Evolutionary conservation across 345 rosid species (phyloP), one percentile per base, ranked within the genome.

Genomic region (Ricinus communis): DNA sequence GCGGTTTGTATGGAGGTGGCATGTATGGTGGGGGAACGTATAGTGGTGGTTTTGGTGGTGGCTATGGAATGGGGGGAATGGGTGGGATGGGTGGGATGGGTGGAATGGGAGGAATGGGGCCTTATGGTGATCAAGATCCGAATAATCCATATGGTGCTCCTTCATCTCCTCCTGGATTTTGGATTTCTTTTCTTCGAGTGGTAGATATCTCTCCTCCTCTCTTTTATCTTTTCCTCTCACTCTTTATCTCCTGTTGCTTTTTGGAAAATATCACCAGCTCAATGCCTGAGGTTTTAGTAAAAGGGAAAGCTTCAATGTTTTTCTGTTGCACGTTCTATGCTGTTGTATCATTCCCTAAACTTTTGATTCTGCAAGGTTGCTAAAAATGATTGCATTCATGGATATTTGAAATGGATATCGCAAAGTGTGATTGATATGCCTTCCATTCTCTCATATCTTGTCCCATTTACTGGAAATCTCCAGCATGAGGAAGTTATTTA

Each of bases 121-220:
- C 91, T 41, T 86, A 86, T 71, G 98, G 96, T 68, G 91, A 78
- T 76, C 98, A 90, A 83, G 97, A 90, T 85, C 96, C 92, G 3
- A 94, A 91, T 69, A 86, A 92, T 82, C 98, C 98, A 60, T 84
- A 63, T 76, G 94, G 90, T 54, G 83, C 77, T 73, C 97, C 98
- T 33, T 72, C 97, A 40, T 85, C 95, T 65, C 98, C 99, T n/a
- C 99, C 99, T 25, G 90, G 99, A 64, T 93, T 96, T 74, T 96
- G 99, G 99, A 86, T 96, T 68, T 93, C 98, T 66, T 93, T 96
- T 77, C 93, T 93, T 62, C 87, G 81, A 2, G 96, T 92, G 94
- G 99, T 96, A 79, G 82, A 25, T 47, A 66, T 58, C 49, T 61
- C 46, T 7, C 15, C 22, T 7, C 25, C 11, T 57, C 0, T n/a